A percentile compares a stretch with the other conserved stretches of the same genome.
phyloP scores from a whole-genome alignment of 352 stramenopile species.

The Pythium phragmitis region DNA sequence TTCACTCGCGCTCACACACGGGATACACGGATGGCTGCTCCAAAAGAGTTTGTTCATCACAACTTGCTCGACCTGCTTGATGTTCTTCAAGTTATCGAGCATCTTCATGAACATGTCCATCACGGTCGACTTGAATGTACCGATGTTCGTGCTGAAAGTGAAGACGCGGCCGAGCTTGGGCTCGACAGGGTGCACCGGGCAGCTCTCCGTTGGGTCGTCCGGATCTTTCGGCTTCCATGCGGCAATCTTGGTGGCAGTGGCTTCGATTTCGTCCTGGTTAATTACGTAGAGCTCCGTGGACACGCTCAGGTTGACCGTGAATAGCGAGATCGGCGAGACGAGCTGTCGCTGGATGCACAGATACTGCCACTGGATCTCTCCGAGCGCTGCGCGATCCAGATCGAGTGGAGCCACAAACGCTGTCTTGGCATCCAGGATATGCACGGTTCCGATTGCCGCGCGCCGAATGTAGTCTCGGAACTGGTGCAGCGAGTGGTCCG shows the following conservation, averaged over 20 bases:
- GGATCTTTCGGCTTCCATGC: slow-evolving; percentile 68
- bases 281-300: slow-evolving; percentile 72
- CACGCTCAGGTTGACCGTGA: slow-evolving; percentile 69
- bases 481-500: slow-evolving; percentile 64
- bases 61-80: slow-evolving; percentile 87
- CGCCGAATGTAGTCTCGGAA: slow-evolving; percentile 74
- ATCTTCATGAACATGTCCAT: slow-evolving; percentile 79
- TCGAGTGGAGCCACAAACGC: slow-evolving; percentile 68
- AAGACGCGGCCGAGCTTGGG: slow-evolving; percentile 54
- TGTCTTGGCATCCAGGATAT: slow-evolving; percentile 74
- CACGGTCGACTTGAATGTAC: slow-evolving; percentile 54
- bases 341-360: slow-evolving; percentile 72
- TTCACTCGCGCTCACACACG: slow-evolving; percentile 82
- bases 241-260: slow-evolving; percentile 40
- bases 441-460: slow-evolving; percentile 48
- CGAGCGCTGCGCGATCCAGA: slow-evolving; percentile 55
- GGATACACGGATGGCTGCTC: slow-evolving; percentile 90
- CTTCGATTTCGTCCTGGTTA: slow-evolving; percentile 75
- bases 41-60: slow-evolving; percentile 96
- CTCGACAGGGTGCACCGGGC: slow-evolving; percentile 46
- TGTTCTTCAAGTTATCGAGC: slow-evolving; percentile 78
- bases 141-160: slow-evolving; percentile 64
- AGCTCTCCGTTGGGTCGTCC: slow-evolving; percentile 63
- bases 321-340: slow-evolving; percentile 56
- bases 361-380: slow-evolving; percentile 79